phyloP scores from a whole-genome alignment of 225 moss, liverwort and hornwort genomes.

The Rhytidiadelphus loreus region DNA sequence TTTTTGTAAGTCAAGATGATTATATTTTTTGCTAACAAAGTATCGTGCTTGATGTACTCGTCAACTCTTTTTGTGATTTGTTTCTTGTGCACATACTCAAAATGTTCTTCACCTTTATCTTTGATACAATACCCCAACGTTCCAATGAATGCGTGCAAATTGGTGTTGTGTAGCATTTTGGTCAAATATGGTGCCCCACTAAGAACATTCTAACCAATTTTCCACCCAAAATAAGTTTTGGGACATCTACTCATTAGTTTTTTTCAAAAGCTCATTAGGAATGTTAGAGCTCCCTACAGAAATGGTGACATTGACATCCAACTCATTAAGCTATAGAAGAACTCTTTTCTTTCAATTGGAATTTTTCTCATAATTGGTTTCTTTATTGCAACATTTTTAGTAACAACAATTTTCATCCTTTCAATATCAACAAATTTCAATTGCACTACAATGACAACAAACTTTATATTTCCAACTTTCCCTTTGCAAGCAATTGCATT shows the following conservation, averaged over 20 bases:
- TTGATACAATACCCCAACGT: not conserved
- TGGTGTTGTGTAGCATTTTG: not conserved
- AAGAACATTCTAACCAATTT: not conserved
- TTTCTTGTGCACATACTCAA: not conserved
- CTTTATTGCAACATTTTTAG: too few relatives aligned
- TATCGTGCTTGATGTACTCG: too few relatives aligned
- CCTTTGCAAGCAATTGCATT: rapidly evolving
- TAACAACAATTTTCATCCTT: too few relatives aligned
- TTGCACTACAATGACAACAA: too few relatives aligned
- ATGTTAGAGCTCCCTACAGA: rapidly evolving
- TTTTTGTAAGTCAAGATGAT: too few relatives aligned
- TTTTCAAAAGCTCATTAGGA: rapidly evolving
- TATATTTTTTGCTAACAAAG: too few relatives aligned
- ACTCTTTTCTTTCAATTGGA: not conserved
- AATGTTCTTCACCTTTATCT: not conserved
- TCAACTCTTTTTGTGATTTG: not conserved
- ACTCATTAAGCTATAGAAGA: rapidly evolving
- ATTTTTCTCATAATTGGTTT: too few relatives aligned
- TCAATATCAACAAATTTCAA: too few relatives aligned
- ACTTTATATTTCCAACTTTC: not conserved
- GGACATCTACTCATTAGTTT: not conserved
- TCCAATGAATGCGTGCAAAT: not conserved
- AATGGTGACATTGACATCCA: not conserved
- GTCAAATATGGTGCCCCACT: not conserved
- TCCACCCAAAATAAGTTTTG: not conserved